Evolutionary conservation across 768 basidiomycete species (phyloP).

Genomic region (Gloeostereum incarnatum): DNA sequence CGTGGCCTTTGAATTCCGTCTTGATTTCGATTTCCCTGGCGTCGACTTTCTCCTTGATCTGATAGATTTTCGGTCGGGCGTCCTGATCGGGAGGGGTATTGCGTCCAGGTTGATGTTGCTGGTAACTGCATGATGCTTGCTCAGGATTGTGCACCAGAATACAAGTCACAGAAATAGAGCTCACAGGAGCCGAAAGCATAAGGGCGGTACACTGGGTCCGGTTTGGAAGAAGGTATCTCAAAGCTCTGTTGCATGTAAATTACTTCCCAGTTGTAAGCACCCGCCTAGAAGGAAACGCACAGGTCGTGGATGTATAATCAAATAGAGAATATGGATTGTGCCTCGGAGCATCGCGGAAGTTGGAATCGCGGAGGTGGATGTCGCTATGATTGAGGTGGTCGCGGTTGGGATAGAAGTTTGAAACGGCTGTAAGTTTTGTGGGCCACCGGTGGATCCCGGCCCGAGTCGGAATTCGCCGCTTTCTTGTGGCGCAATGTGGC

Average conservation of each 20-base stretch:
- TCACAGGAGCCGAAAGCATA: background rate
- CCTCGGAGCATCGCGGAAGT: background rate
- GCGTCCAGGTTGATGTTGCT: background rate
- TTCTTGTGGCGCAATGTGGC: too few relatives aligned
- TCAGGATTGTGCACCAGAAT: background rate
- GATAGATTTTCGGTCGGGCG: background rate
- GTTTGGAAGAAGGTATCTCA: background rate
- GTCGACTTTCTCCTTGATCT: background rate
- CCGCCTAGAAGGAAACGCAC: background rate
- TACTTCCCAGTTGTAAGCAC: background rate
- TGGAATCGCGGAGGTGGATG: too few relatives aligned
- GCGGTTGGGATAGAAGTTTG: too few relatives aligned
- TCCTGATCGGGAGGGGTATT: background rate
- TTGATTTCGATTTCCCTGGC: background rate
- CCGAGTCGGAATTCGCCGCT: too few relatives aligned
- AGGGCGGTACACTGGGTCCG: background rate
- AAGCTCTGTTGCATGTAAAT: background rate
- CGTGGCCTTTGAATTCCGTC: too few relatives aligned
- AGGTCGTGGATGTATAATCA: background rate
- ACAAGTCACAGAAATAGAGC: background rate
- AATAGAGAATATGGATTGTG: background rate
- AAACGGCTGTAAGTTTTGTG: too few relatives aligned
- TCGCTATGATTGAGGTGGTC: too few relatives aligned
- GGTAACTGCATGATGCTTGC: too few relatives aligned
- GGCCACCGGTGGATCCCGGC: too few relatives aligned